Evolutionary conservation across 192 early-diverging fungal species (phyloP).

Genomic region (Paraglomus occultum): DNA sequence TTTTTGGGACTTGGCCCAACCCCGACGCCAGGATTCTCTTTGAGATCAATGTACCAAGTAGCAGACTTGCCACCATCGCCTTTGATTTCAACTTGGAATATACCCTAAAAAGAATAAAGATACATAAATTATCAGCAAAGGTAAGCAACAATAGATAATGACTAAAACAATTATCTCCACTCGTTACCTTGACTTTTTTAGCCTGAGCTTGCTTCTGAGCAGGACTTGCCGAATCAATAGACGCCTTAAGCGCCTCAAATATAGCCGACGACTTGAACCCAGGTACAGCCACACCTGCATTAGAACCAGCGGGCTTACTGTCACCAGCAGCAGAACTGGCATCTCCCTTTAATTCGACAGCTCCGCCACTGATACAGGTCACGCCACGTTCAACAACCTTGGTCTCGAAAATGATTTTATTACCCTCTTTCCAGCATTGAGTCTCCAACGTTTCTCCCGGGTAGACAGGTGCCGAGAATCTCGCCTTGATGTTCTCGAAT

Average conservation of each 20-base stretch:
- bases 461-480: constrained; percentile 85
- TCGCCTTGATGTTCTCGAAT: constrained; percentile 87
- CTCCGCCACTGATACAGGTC: constrained; percentile 89
- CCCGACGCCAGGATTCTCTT: constrained; percentile 69
- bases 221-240: constrained; percentile 51
- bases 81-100: constrained; percentile 43
- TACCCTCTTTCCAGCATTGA: constrained; percentile 90
- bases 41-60: constrained; percentile 81
- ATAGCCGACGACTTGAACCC: constrained; percentile 74
- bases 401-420: constrained; percentile 91
- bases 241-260: constrained; percentile 64
- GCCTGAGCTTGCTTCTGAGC: constrained; percentile 62
- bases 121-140: too few species aligned
- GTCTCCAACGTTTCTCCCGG: constrained; percentile 99
- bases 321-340: constrained; percentile 37
- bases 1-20: constrained; percentile 60
- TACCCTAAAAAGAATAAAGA: background rate
- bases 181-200: constrained; percentile 73
- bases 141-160: background rate
- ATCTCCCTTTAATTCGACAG: constrained; percentile 72
- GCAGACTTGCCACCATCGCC: constrained; percentile 62
- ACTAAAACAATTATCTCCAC: constrained; percentile 49
- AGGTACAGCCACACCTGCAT: constrained; percentile 49
- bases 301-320: constrained; percentile 34
- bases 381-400: constrained; percentile 91